Base-by-base conservation (phyloP, 2,329 filamentous ascomycete genomes). In the Elsinoe australis region DNA sequence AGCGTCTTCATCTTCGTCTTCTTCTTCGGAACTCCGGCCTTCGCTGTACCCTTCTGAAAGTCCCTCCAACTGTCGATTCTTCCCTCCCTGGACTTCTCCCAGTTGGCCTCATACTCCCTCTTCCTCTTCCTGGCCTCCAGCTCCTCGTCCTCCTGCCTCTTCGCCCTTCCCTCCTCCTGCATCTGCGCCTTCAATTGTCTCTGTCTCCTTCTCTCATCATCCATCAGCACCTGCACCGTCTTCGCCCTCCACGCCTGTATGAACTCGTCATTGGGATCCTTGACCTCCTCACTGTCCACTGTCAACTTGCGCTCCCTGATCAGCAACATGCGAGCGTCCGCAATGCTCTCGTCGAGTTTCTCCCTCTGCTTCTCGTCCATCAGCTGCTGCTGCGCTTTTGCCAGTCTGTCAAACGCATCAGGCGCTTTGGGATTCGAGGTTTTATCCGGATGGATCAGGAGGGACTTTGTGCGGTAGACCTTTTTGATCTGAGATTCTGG, bases 371-470 rank as follows among this genome's bases (percentile, higher is more conserved):
- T 95, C 71, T 96, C 90, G 66, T 98, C 92, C 72, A 94, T 83
- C 3, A 98, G 78, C 58, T 87, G 80, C 2, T 82, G 85, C 63
- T 96, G 88, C 0, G 92, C 92, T 68, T 96, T 95, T 62, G 95
- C 95, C 21, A 98, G 77, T 7, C 90, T 82, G 68, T 98, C 92
- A 63, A 98, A 98, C 55, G 92, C 92, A 60, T 96, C 92, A 3
- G 92, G 90, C 0, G 92, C 92, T 41, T 75, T 78, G 0, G 87
- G 83, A 63, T 98, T 96, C 61, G 82, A 82, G 49, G 92, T 95
- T 68, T 98, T 98, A 73, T 98, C 92, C 5, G 92, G 92, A 72
- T 98, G 92, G 71, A 98, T 96, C 41, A 98, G 81, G 50, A 98
- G 82, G n/a, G 92, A 98, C 68, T 95, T 96, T 60, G 87, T 89